Evolutionary conservation across 2,329 filamentous ascomycete genomes (phyloP).

Genomic region (Endoconidiophora polonica): DNA sequence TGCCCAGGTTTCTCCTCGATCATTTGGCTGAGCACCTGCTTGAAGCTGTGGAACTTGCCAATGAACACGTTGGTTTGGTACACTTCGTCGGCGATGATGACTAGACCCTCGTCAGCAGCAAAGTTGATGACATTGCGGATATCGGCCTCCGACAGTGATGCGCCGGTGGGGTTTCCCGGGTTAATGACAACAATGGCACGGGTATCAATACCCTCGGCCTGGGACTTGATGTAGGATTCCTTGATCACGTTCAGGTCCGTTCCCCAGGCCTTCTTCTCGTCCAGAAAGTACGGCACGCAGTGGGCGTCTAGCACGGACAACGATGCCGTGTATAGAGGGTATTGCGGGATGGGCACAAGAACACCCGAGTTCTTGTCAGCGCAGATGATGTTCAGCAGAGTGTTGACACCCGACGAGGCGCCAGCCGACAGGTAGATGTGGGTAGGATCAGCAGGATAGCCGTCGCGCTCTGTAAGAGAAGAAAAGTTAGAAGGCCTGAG

Average conservation of each 20-base stretch:
- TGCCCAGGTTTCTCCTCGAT: slow-evolving; percentile 58
- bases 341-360: slow-evolving; percentile 90
- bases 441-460: slow-evolving; percentile 62
- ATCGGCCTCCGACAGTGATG: slow-evolving; percentile 62
- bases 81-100: slow-evolving; percentile 89
- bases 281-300: slow-evolving; percentile 84
- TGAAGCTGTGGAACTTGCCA: slow-evolving; percentile 92
- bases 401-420: slow-evolving; percentile 88
- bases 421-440: slow-evolving; percentile 84
- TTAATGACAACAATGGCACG: slow-evolving; percentile 95
- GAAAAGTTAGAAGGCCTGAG: neutral
- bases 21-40: slow-evolving; percentile 65
- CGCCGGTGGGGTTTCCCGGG: slow-evolving; percentile 92
- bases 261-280: slow-evolving; percentile 74
- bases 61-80: slow-evolving; percentile 98
- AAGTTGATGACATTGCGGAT: slow-evolving; percentile 76
- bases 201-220: slow-evolving; percentile 63
- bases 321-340: slow-evolving; percentile 92
- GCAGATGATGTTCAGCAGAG: slow-evolving; percentile 79
- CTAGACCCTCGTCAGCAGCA: slow-evolving; percentile 67
- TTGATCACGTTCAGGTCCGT: slow-evolving; percentile 71
- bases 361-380: slow-evolving; percentile 61
- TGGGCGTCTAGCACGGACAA: slow-evolving; percentile 70
- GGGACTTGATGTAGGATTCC: slow-evolving; percentile 55
- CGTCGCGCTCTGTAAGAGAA: slow-evolving; percentile 51